Conservation (phyloP, 2,329 filamentous ascomycete genomes). For the Fusarium buxicola region DNA sequence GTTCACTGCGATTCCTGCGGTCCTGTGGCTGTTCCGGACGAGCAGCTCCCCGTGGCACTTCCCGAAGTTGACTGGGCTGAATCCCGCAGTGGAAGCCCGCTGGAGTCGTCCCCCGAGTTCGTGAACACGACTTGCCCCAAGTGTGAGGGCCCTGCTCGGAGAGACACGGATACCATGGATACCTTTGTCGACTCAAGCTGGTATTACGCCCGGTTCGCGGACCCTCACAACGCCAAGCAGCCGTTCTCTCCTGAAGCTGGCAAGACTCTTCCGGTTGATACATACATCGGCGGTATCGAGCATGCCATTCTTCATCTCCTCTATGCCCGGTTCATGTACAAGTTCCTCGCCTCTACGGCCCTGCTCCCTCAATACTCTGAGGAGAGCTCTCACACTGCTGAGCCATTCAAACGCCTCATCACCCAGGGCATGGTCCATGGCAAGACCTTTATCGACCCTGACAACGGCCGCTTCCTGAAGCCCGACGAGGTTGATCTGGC, state of each 20-base stretch:
- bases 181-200: conserved; percentile 96
- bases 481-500: conserved; percentile 78
- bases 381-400: conserved; percentile 58
- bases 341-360: conserved; percentile 75
- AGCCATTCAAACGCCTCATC: conserved; percentile 85
- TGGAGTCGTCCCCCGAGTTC: conserved; percentile 79
- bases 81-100: conserved; percentile 79
- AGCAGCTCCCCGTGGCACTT: conserved; percentile 80
- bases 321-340: conserved; percentile 91
- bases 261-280: conserved; percentile 77
- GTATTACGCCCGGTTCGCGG: conserved; percentile 87
- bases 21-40: conserved; percentile 79
- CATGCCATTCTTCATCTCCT: conserved; percentile 91
- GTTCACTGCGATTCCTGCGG: conserved; percentile 84
- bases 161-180: conserved; percentile 96
- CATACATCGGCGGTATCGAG: conserved; percentile 91
- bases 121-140: conserved; percentile 80
- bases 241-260: conserved; percentile 73
- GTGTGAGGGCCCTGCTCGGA: conserved; percentile 75
- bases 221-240: conserved; percentile 71
- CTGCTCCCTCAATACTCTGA: conserved; percentile 57
- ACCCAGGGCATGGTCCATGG: conserved; percentile 96
- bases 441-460: conserved; percentile 81
- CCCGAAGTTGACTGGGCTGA: conserved; percentile 77
- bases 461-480: conserved; percentile 79